phyloP scores from a whole-genome alignment of 345 rosid species.

The Euphorbia peplus region DNA sequence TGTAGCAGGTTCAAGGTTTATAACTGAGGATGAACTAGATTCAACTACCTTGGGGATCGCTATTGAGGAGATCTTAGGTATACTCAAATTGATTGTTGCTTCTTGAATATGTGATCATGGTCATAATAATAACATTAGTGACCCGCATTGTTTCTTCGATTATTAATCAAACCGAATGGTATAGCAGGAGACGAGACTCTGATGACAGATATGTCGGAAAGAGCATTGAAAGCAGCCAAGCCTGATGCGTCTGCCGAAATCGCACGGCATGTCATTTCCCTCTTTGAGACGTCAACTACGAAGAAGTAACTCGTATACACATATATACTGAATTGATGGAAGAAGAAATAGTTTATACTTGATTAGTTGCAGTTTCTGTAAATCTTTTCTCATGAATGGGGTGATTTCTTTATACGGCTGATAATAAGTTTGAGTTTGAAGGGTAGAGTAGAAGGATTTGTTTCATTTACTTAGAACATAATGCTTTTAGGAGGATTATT shows the following conservation, averaged over 20 bases:
- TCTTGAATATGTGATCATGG: background rate
- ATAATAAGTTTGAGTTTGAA: too few relatives aligned
- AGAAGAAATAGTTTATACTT: background rate
- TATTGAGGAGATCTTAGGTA: constrained; percentile 74
- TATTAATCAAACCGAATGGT: constrained; percentile 3
- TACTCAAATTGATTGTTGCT: background rate
- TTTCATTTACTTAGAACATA: background rate
- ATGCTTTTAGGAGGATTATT: background rate
- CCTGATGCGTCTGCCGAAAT: constrained; percentile 66
- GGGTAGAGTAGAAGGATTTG: background rate
- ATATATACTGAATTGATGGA: background rate
- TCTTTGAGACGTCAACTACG: constrained; percentile 24
- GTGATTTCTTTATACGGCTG: background rate
- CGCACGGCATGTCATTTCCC: constrained; percentile 51
- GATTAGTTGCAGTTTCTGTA: background rate
- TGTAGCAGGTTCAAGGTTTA: constrained; percentile 60
- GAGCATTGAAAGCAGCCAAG: constrained; percentile 66
- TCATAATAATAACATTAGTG: background rate
- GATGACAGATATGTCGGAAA: constrained; percentile 63
- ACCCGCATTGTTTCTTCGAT: background rate
- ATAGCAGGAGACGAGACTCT: constrained; percentile 52
- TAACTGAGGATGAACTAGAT: constrained; percentile 90
- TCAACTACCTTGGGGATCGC: constrained; percentile 59
- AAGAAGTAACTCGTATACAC: constrained; percentile 3
- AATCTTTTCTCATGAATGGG: background rate